These are phyloP conservation scores for Naegleria fowleri DNA, from an alignment of 208 protist genomes.

Conservation along the genomic window DNA sequence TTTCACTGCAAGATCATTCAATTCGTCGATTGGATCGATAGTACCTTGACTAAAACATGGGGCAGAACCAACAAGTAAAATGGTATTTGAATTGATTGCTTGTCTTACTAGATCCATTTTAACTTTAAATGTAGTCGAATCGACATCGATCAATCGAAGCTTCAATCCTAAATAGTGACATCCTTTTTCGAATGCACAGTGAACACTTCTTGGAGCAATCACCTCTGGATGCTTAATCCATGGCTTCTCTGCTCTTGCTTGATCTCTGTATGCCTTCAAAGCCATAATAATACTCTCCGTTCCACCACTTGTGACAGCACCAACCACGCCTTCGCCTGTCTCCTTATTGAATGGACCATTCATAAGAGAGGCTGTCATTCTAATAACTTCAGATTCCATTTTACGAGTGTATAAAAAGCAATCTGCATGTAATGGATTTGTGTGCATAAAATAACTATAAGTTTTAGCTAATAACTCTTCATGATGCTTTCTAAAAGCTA, in stretches of 20 bases:
- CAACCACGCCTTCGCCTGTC: constrained; percentile 64
- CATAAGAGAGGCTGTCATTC: constrained; percentile 88
- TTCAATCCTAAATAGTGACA: constrained; percentile 89
- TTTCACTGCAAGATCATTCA: constrained; percentile 74
- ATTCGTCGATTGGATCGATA: constrained; percentile 74
- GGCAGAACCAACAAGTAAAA: constrained; percentile 84
- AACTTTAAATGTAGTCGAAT: constrained; percentile 61
- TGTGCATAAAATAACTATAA: neutral
- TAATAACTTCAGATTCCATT: constrained; percentile 94
- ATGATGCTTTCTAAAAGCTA: neutral
- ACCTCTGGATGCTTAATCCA: constrained; percentile 82
- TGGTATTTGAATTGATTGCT: constrained; percentile 86
- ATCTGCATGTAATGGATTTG: constrained; percentile 5
- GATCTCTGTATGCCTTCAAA: constrained; percentile 88
- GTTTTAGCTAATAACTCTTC: neutral
- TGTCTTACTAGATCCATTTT: constrained; percentile 69
- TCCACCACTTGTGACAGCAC: constrained; percentile 87
- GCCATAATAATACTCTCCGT: constrained; percentile 96
- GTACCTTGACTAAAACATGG: constrained; percentile 90
- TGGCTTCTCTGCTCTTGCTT: constrained; percentile 22
- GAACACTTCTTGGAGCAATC: constrained; percentile 78
- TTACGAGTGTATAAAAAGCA: constrained; percentile 57
- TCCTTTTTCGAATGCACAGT: constrained; percentile 96
- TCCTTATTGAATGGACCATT: constrained; percentile 68
- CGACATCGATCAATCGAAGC: constrained; percentile 80